A percentile compares a stretch with the other conserved stretches of the same genome.
Evolutionary conservation across 805 yeast genomes (phyloP).

Genomic region (Spathaspora boniae): DNA sequence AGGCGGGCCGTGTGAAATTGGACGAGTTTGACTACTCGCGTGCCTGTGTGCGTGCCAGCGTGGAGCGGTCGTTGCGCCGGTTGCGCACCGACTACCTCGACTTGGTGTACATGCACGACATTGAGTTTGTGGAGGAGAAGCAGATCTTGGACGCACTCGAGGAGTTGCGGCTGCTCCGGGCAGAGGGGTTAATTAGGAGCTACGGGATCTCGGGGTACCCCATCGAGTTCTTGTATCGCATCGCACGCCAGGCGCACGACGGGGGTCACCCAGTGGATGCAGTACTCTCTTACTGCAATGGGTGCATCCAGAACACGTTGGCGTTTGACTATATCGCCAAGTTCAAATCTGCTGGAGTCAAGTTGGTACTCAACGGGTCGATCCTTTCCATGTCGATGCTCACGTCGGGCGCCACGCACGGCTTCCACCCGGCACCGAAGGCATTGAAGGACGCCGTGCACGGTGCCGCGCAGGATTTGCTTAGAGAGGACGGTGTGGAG

Average conservation of each 20-base stretch:
- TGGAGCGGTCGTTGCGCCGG: slow-evolving; percentile 63
- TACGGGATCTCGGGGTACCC: slow-evolving; percentile 91
- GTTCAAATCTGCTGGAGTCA: slow-evolving; percentile 54
- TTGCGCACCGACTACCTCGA: slow-evolving; percentile 70
- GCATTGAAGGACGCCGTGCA: slow-evolving; percentile 53
- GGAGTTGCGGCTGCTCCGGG: slow-evolving; percentile 56
- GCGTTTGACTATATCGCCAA: slow-evolving; percentile 46
- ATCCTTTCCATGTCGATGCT: slow-evolving; percentile 85
- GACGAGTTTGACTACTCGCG: slow-evolving; percentile 75
- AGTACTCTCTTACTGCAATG: slow-evolving; percentile 73
- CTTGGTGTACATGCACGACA: slow-evolving; percentile 82
- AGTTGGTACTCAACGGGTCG: slow-evolving; percentile 71
- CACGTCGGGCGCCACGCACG: slow-evolving; percentile 60
- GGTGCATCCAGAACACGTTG: slow-evolving; percentile 72
- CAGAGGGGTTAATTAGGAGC: slow-evolving; percentile 56
- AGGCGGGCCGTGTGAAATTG: slow-evolving; percentile 73
- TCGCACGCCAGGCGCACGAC: slow-evolving; percentile 40
- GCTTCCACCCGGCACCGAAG: slow-evolving; percentile 76
- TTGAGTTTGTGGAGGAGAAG: slow-evolving; percentile 66
- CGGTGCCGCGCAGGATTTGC: slow-evolving; percentile 39
- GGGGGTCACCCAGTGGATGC: slow-evolving; percentile 68
- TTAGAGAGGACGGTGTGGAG: slow-evolving; percentile 45
- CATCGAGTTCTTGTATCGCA: slow-evolving; percentile 56
- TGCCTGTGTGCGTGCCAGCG: slow-evolving; percentile 56
- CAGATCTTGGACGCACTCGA: slow-evolving; percentile 60